These are phyloP conservation scores for Diaporthe caulivora DNA, from an alignment of 2,329 filamentous ascomycete genomes.

Conservation along the genomic window DNA sequence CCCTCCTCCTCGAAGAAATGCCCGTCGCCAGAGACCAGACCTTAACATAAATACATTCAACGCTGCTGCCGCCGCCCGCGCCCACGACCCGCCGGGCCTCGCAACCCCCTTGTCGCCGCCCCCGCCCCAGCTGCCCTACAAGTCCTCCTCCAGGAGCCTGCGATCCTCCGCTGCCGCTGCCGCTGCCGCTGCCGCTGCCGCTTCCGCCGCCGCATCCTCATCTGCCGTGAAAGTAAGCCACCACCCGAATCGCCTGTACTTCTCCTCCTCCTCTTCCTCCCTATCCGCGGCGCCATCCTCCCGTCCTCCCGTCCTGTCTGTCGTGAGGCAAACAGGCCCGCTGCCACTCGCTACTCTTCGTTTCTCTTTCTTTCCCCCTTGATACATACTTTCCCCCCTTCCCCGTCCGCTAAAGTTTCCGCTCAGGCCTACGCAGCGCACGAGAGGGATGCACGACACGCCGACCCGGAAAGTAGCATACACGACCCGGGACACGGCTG, in stretches of 20 bases:
- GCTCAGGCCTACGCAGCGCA: conserved; percentile 23
- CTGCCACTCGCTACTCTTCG: conserved; percentile 40
- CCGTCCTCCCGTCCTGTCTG: conserved; percentile 43
- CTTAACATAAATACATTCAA: conserved; percentile 51
- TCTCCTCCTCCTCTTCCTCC: neutral
- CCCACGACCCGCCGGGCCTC: conserved; percentile 25
- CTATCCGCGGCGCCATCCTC: conserved; percentile 43
- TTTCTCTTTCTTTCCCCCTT: conserved; percentile 7
- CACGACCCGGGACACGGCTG: conserved; percentile 31
- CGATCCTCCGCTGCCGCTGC: conserved; percentile 39
- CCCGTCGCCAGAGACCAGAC: conserved; percentile 51
- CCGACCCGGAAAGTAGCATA: conserved; percentile 18
- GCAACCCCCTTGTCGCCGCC: conserved; percentile 36
- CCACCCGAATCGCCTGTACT: conserved; percentile 35
- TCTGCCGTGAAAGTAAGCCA: conserved; percentile 13
- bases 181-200: conserved; percentile 28
- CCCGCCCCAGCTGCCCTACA: conserved; percentile 36
- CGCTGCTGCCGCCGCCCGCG: conserved; percentile 18
- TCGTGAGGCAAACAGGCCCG: conserved; percentile 49
- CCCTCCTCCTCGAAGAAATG: conserved; percentile 21
- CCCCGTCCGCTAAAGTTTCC: conserved; percentile 21
- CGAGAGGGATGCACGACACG: conserved; percentile 36
- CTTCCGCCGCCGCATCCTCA: conserved; percentile 32
- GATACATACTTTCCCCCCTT: too few relatives aligned
- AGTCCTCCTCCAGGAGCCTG: conserved; percentile 36